Conservation (phyloP, 805 yeast genomes). For the Lachancea sp. region DNA sequence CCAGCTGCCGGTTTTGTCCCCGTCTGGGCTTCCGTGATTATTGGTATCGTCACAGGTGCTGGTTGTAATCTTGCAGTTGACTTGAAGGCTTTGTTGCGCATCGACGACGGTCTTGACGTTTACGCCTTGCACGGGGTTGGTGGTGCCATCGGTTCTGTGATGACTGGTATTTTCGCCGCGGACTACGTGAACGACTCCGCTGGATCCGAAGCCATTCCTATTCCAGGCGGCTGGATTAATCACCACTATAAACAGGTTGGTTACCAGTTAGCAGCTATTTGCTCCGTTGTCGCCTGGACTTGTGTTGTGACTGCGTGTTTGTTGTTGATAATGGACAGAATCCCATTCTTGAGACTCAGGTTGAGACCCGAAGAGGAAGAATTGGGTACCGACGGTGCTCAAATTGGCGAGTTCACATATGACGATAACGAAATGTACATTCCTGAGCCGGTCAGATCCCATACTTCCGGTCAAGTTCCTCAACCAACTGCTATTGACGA, state of each 20-base stretch:
- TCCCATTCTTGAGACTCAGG: constrained; percentile 79
- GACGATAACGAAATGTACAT: constrained; percentile 59
- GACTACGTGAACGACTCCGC: constrained; percentile 83
- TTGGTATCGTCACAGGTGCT: constrained; percentile 71
- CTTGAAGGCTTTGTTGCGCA: constrained; percentile 58
- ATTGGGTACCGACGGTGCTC: constrained; percentile 79
- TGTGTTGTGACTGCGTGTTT: constrained; percentile 66
- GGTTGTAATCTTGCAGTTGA: constrained; percentile 85
- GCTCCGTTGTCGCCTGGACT: constrained; percentile 69
- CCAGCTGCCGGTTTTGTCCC: constrained; percentile 98
- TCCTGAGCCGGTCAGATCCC: constrained; percentile 73
- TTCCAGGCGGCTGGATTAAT: constrained; percentile 84
- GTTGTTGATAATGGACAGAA: constrained; percentile 57
- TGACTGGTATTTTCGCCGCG: constrained; percentile 91
- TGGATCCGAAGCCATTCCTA: constrained; percentile 48
- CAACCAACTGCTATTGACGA: constrained; percentile 33
- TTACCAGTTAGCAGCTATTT: constrained; percentile 76
- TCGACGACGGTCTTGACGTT: constrained; percentile 94
- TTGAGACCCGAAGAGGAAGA: constrained; percentile 82
- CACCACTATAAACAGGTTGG: constrained; percentile 79
- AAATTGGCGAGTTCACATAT: constrained; percentile 85
- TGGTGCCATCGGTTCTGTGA: constrained; percentile 73
- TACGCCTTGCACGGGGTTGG: constrained; percentile 93
- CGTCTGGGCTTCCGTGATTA: constrained; percentile 77
- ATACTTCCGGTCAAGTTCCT: constrained; percentile 30